Percentiles rank a stretch among this genome's conserved stretches.
These are phyloP conservation scores for Tetraselmis chui DNA, from an alignment of 139 green algal species.

Conservation along the genomic window DNA sequence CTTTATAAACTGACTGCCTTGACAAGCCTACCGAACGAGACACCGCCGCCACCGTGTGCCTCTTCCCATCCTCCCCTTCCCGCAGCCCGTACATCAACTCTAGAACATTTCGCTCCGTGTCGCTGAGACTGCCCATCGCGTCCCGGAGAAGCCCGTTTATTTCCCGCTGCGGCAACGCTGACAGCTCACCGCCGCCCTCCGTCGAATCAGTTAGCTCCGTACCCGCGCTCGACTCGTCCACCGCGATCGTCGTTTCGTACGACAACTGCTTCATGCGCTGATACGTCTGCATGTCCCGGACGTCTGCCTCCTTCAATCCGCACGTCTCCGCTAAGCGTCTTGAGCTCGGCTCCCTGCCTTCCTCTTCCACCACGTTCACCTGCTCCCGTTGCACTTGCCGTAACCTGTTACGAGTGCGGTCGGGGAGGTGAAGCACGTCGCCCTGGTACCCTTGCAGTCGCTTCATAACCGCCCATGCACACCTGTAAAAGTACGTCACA, in stretches of 20 bases:
- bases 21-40: not conserved
- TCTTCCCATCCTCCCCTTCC: not conserved
- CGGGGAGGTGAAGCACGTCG: not conserved
- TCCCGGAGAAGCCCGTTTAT: no score
- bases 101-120: not conserved
- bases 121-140: not conserved
- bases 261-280: not conserved
- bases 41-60: not conserved
- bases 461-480: not conserved
- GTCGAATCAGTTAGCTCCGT: no score
- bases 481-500: not conserved
- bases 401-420: not conserved
- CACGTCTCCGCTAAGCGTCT: not conserved
- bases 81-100: not conserved
- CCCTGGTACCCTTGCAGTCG: not conserved
- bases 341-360: not conserved
- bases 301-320: not conserved
- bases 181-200: not conserved
- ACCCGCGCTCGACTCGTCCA: not conserved
- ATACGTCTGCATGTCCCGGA: not conserved
- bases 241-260: not conserved
- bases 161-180: not conserved
- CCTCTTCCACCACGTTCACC: not conserved
- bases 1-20: not conserved
- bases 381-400: not conserved